Evolutionary conservation across 129 eudicot species (phyloP), one percentile per base, ranked within the genome.

Genomic region (Centella asiatica): DNA sequence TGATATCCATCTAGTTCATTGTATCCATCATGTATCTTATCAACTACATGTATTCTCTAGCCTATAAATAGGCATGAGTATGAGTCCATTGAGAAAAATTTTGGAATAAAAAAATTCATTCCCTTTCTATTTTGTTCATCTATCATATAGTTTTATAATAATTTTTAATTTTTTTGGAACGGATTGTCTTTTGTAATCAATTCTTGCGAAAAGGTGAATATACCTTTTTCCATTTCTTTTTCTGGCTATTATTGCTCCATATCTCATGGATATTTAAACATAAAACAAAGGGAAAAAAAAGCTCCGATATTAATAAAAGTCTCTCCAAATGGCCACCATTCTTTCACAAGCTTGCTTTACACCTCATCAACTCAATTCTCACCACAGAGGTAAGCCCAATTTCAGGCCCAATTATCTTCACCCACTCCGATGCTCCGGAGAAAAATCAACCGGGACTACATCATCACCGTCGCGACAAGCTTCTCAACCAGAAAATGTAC

Each of bases 401-500:
- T 29, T 56, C 61, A 62, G 29, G 60, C 74, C 78, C 67, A 81
- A 68, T 29, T 39, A 42, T 42, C 26, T 22, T 54, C 68, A 39
- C 26, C 71, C 40, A 23, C 22, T 80, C 50, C 75, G 68, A 69
- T 80, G 93, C 71, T 66, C 47, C 4, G 60, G 48, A 15, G 62
- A 70, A 36, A 76, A 69, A 46, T 59, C 80, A 47, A 61, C 69
- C 24, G 64, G 39, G 10, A 68, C 59, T 10, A 55, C 87, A 51
- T 64, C 86, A 46, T n/a, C 51, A 0, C 20, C 23, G 19, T 61
- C 62, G 34, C 55, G 12, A 32, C 60, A 28, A 26, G 31, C n/a
- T n/a, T 47, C 81, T 11, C 39, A 56, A 28, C 97, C 32, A 80
- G 71, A 71, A 90, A 53, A 53, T 62, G 62, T 72, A 56, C 53